A percentile compares a stretch with the other conserved stretches of the same genome.
Evolutionary conservation across 2,329 filamentous ascomycete species (phyloP).

Genomic region (Pseudocercospora fijiensis): DNA sequence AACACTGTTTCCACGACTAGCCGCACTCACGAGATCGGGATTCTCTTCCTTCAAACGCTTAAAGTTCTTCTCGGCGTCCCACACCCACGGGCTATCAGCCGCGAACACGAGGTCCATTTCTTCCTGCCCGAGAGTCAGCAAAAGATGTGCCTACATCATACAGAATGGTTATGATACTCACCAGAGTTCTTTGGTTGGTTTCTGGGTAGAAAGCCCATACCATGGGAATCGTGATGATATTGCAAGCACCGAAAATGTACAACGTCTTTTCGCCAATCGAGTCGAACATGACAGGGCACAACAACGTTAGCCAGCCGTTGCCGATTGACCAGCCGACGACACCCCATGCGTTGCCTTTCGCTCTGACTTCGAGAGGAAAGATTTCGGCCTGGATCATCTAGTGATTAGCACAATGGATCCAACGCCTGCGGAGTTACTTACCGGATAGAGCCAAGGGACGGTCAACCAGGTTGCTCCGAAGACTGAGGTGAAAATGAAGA

Average conservation of each 20-base stretch:
- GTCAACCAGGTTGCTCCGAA: slow-evolving; percentile 65
- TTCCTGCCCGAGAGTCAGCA: slow-evolving; percentile 43
- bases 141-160: not conserved
- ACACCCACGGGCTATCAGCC: slow-evolving; percentile 64
- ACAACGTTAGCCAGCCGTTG: slow-evolving; percentile 58
- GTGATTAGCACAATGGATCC: not conserved
- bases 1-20: slow-evolving; percentile 32
- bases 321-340: slow-evolving; percentile 75
- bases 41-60: slow-evolving; percentile 61
- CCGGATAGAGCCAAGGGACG: slow-evolving; percentile 49
- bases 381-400: slow-evolving; percentile 63
- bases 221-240: slow-evolving; percentile 64
- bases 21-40: slow-evolving; percentile 41
- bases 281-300: slow-evolving; percentile 57
- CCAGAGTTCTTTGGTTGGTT: slow-evolving; percentile 65
- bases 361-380: slow-evolving; percentile 68
- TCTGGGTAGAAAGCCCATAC: slow-evolving; percentile 75
- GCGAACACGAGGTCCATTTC: slow-evolving; percentile 75
- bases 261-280: slow-evolving; percentile 68
- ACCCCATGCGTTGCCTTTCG: slow-evolving; percentile 73
- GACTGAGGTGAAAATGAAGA: slow-evolving; percentile 66
- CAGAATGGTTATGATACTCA: not conserved
- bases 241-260: slow-evolving; percentile 70
- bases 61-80: slow-evolving; percentile 69
- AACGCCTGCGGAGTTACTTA: slow-evolving; percentile 3